Conservation (phyloP, 352 stramenopile genomes). For the Pythium graminicola region DNA sequence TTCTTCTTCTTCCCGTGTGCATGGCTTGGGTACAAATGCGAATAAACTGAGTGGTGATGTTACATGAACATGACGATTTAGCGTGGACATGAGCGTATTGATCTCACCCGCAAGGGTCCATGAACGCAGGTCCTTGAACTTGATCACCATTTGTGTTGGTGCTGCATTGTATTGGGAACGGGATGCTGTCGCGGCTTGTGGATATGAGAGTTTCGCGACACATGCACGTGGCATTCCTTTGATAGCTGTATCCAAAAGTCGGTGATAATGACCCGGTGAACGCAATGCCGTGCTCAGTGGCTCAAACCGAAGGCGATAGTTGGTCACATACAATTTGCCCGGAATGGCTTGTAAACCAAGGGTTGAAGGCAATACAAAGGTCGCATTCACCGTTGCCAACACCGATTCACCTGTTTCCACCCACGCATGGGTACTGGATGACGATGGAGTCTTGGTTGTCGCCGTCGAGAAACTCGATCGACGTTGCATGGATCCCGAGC, state of each 20-base stretch:
- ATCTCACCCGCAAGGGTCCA: constrained; percentile 71
- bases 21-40: constrained; percentile 33
- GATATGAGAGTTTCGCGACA: constrained; percentile 66
- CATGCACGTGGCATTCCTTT: constrained; percentile 50
- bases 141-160: constrained; percentile 58
- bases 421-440: constrained; percentile 9
- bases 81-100: constrained; percentile 46
- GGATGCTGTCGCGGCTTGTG: constrained; percentile 33
- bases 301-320: constrained; percentile 67
- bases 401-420: constrained; percentile 42
- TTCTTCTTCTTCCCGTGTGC: constrained; percentile 21
- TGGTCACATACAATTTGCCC: constrained; percentile 56
- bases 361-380: constrained; percentile 48
- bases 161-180: constrained; percentile 24
- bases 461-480: too few relatives aligned
- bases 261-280: constrained; percentile 38
- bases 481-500: neutral
- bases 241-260: constrained; percentile 54
- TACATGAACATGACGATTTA: constrained; percentile 68
- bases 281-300: constrained; percentile 41
- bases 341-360: constrained; percentile 42
- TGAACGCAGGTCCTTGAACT: constrained; percentile 71
- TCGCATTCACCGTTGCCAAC: constrained; percentile 33
- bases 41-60: constrained; percentile 67
- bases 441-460: neutral